A percentile compares a stretch with the other conserved stretches of the same genome.
Evolutionary conservation across 441 rosid species (phyloP).

Genomic region (Capsella rubella): DNA sequence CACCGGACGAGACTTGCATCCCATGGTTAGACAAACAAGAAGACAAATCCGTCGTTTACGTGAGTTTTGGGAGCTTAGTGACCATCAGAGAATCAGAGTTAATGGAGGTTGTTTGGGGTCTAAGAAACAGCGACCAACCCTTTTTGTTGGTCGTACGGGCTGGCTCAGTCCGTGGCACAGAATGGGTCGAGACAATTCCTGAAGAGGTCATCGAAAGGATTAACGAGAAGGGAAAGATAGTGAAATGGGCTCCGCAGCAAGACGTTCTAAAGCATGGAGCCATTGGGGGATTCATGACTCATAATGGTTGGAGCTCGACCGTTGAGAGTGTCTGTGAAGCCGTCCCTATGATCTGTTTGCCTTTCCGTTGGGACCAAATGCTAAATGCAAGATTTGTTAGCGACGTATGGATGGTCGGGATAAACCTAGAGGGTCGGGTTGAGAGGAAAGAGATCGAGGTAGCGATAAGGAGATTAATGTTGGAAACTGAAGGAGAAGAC

Average conservation of each 20-base stretch:
- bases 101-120: slow-evolving; percentile 47
- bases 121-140: slow-evolving; percentile 36
- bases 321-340: slow-evolving; percentile 45
- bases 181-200: slow-evolving; percentile 32
- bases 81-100: slow-evolving; percentile 36
- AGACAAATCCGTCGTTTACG: slow-evolving; percentile 44
- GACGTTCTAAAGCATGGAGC: slow-evolving; percentile 42
- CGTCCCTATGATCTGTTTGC: slow-evolving; percentile 52
- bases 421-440: slow-evolving; percentile 42
- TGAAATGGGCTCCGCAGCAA: slow-evolving; percentile 39
- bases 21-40: slow-evolving; percentile 47
- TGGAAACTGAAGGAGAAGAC: slow-evolving; percentile 44
- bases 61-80: slow-evolving; percentile 48
- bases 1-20: slow-evolving; percentile 45
- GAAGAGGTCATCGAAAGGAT: slow-evolving; percentile 28
- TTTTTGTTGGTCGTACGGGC: slow-evolving; percentile 48
- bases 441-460: slow-evolving; percentile 50
- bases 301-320: slow-evolving; percentile 49
- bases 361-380: slow-evolving; percentile 49
- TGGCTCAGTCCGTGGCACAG: slow-evolving; percentile 27
- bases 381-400: slow-evolving; percentile 47
- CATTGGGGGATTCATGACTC: slow-evolving; percentile 42
- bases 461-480: slow-evolving; percentile 15
- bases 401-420: slow-evolving; percentile 50
- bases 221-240: slow-evolving; percentile 29